phyloP scores from a whole-genome alignment of 441 rosid species.

The Oxalis stricta region DNA sequence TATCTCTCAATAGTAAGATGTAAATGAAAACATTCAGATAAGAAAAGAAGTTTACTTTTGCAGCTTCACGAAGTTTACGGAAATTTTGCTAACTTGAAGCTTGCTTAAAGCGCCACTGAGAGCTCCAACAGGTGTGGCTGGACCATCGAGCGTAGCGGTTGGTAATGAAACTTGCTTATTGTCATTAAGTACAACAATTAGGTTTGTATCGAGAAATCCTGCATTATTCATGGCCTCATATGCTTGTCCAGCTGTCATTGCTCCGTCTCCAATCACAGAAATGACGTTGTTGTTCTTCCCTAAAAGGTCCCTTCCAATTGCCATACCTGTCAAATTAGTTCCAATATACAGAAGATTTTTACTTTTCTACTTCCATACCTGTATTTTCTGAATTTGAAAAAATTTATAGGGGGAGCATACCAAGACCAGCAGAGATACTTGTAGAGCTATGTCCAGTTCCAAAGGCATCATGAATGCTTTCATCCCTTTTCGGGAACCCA shows the following conservation, averaged over 20 bases:
- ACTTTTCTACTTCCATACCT: background rate
- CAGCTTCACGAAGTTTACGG: constrained; percentile 60
- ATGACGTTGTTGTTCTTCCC: constrained; percentile 51
- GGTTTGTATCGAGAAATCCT: constrained; percentile 52
- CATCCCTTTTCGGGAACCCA: constrained; percentile 71
- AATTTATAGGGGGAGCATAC: constrained; percentile 16
- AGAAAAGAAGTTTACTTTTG: constrained; percentile 27
- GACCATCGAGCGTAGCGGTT: constrained; percentile 68
- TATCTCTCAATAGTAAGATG: background rate
- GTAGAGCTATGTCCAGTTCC: constrained; percentile 74
- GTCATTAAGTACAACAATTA: constrained; percentile 49
- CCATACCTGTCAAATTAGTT: constrained; percentile 43
- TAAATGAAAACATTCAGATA: background rate
- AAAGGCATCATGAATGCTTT: constrained; percentile 54
- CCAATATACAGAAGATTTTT: background rate
- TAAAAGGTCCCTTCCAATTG: constrained; percentile 47
- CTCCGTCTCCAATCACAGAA: constrained; percentile 73
- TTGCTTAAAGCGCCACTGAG: constrained; percentile 40
- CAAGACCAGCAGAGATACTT: constrained; percentile 74
- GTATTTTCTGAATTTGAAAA: background rate
- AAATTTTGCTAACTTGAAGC: constrained; percentile 50
- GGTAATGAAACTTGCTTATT: constrained; percentile 71
- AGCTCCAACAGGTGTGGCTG: constrained; percentile 63
- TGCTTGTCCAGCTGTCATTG: constrained; percentile 77
- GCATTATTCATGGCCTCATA: constrained; percentile 74